These are phyloP conservation scores for Emydomyces testavorans DNA, from an alignment of 2,329 filamentous ascomycete species.

Conservation along the genomic window DNA sequence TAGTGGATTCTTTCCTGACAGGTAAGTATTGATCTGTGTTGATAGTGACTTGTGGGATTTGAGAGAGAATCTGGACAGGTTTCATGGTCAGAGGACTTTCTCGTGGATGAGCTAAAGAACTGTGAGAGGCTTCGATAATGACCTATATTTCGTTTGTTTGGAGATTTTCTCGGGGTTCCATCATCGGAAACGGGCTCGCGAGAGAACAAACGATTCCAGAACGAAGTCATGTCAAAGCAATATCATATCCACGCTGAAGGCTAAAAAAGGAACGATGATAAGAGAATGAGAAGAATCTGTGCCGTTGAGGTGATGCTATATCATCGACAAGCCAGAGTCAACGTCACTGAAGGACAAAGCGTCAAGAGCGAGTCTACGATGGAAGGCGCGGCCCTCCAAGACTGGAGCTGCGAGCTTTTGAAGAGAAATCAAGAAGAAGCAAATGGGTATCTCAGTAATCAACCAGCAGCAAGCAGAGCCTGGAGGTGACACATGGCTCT, in stretches of 20 bases:
- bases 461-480: neutral
- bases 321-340: neutral
- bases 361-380: neutral
- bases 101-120: neutral
- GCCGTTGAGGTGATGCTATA: neutral
- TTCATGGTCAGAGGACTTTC: neutral
- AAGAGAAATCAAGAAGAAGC: neutral
- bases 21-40: constrained; percentile 7
- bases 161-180: neutral
- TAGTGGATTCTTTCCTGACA: constrained; percentile 29
- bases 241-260: too few relatives aligned
- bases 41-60: neutral
- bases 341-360: neutral
- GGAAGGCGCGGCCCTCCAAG: constrained; percentile 1
- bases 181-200: neutral
- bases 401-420: neutral
- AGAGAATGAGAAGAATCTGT: neutral
- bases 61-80: neutral
- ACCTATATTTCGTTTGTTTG: neutral
- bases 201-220: constrained; percentile 1
- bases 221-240: neutral
- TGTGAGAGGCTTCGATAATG: constrained; percentile 9
- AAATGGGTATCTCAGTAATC: neutral
- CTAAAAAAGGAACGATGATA: too few relatives aligned
- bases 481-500: neutral